phyloP scores from a whole-genome alignment of 495 filamentous ascomycete species.

The Podospora conica region DNA sequence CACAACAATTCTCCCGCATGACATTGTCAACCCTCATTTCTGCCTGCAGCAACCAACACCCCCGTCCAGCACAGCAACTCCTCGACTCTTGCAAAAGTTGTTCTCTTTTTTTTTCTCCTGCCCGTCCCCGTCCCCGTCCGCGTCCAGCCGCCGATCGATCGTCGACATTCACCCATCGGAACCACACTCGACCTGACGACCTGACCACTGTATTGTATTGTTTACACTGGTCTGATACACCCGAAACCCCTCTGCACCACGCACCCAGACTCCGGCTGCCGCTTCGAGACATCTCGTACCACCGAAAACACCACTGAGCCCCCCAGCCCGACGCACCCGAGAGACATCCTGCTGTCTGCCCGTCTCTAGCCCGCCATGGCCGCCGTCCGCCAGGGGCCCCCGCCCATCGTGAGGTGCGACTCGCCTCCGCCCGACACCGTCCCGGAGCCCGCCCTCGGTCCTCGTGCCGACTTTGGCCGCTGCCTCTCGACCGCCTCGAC shows the following conservation, averaged over 20 bases:
- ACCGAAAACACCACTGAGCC: neutral
- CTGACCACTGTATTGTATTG: neutral
- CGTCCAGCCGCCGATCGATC: conserved; percentile 1
- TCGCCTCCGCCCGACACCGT: conserved; percentile 62
- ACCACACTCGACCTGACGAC: conserved; percentile 2
- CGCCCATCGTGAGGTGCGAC: conserved; percentile 34
- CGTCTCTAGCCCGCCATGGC: conserved; percentile 12
- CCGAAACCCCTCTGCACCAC: too few species aligned
- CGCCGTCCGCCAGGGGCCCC: conserved; percentile 24
- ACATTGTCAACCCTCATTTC: conserved; percentile 15
- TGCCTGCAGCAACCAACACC: conserved; percentile 15
- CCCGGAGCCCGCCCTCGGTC: conserved; percentile 59
- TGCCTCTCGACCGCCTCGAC: conserved; percentile 74
- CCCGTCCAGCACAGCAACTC: conserved; percentile 6
- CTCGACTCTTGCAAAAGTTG: conserved; percentile 14
- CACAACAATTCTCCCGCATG: conserved; percentile 30
- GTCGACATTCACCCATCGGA: conserved; percentile 3
- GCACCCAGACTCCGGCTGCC: neutral
- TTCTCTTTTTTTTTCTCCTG: conserved; percentile 3
- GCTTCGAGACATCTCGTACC: neutral
- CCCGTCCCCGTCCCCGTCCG: too few species aligned
- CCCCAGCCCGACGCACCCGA: neutral
- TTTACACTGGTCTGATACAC: neutral
- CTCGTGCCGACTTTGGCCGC: conserved; percentile 58
- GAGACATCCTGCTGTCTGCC: neutral